phyloP scores from a whole-genome alignment of 495 filamentous ascomycete species.

The Durotheca rogersii region DNA sequence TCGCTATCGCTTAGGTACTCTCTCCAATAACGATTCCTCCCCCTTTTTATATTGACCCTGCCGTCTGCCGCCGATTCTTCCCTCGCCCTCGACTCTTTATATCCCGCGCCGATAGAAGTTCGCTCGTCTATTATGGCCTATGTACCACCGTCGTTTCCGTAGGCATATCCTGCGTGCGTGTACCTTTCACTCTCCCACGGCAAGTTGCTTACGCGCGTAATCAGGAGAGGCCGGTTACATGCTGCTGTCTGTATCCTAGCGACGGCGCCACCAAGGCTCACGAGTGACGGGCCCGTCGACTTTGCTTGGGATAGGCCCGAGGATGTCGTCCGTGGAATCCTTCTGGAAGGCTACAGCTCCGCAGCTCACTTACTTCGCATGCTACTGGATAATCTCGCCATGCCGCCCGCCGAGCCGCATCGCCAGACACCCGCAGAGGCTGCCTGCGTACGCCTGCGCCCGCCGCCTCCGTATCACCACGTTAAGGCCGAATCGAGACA shows the following conservation, averaged over 20 bases:
- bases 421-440: constrained; percentile 20
- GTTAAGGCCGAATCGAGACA: constrained; percentile 10
- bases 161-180: no score
- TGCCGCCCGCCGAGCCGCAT: constrained; percentile 28
- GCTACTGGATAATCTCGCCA: no score
- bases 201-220: neutral
- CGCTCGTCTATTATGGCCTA: no score
- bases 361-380: constrained; percentile 5
- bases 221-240: neutral
- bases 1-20: no score
- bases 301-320: neutral
- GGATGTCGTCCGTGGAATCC: constrained; percentile 4
- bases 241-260: neutral
- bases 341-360: constrained; percentile 26
- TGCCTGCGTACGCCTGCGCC: no score
- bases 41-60: no score
- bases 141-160: no score
- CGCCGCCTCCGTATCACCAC: constrained; percentile 15
- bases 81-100: no score
- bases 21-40: no score
- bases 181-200: no score
- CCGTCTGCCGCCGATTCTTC: no score
- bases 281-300: neutral
- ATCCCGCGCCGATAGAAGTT: no score
- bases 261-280: neutral